Evolutionary conservation across 768 basidiomycete genomes (phyloP).

Genomic region (Steccherinum ochraceum): DNA sequence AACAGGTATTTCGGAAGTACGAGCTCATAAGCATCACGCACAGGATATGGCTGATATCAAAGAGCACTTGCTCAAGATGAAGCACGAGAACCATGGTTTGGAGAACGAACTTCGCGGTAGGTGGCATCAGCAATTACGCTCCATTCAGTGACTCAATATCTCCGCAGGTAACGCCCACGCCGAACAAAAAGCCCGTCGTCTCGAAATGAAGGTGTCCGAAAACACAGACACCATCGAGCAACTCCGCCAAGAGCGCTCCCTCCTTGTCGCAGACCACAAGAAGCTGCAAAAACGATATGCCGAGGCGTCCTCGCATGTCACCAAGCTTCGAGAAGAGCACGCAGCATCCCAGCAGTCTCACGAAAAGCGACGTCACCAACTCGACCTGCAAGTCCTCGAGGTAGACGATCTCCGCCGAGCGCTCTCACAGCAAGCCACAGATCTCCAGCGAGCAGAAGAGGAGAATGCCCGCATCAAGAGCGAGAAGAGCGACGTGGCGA

Average conservation of each 20-base stretch:
- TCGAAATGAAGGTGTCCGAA: slow-evolving; percentile 62
- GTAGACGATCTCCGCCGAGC: slow-evolving; percentile 72
- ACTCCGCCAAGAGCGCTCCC: slow-evolving; percentile 68
- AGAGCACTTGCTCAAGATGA: slow-evolving; percentile 58
- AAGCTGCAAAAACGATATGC: slow-evolving; percentile 62
- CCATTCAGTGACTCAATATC: not conserved
- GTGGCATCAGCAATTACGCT: slow-evolving; percentile 13
- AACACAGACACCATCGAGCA: slow-evolving; percentile 68
- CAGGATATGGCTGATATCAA: slow-evolving; percentile 81
- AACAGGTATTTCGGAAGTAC: not conserved
- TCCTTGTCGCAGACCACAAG: slow-evolving; percentile 66
- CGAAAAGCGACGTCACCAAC: slow-evolving; percentile 63
- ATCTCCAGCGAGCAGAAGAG: slow-evolving; percentile 56
- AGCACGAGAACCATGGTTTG: slow-evolving; percentile 67
- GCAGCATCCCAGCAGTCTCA: slow-evolving; percentile 58
- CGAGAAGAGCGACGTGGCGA: slow-evolving; percentile 61
- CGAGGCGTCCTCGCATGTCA: slow-evolving; percentile 56
- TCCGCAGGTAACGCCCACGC: slow-evolving; percentile 51
- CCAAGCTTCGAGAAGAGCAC: slow-evolving; percentile 58
- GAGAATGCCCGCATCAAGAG: slow-evolving; percentile 56
- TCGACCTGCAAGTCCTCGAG: slow-evolving; percentile 65
- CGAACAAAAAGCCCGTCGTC: slow-evolving; percentile 67
- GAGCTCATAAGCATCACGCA: not conserved
- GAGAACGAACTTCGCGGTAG: slow-evolving; percentile 70
- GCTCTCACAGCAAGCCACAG: slow-evolving; percentile 51